Evolutionary conservation across 1,284 basidiomycete genomes (phyloP).

Genomic region (Leccinum subatratum): DNA sequence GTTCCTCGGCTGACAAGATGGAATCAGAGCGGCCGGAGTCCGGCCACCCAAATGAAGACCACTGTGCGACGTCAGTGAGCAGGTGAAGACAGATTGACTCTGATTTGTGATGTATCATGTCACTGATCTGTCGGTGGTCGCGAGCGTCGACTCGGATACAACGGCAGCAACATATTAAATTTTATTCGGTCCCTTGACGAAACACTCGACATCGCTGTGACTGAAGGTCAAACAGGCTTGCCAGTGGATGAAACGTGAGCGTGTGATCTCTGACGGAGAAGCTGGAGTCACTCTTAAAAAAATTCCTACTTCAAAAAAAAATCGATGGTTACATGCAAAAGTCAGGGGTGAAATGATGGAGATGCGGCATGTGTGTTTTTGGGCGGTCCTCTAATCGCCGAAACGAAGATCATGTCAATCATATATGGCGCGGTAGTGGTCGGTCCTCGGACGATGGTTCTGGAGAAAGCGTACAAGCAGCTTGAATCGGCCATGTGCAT

Average conservation of each 20-base stretch:
- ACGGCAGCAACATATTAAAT: not conserved
- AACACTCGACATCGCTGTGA: not conserved
- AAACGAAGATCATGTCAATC: not conserved
- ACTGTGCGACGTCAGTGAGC: not conserved
- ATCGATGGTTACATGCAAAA: slow-evolving; percentile 3
- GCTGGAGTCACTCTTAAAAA: not conserved
- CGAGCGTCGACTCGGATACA: not conserved
- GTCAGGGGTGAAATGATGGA: slow-evolving; percentile 1
- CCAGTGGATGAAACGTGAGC: not conserved
- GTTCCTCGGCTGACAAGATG: not conserved
- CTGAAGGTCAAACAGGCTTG: not conserved
- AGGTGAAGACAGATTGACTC: not conserved
- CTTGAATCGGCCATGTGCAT: not conserved
- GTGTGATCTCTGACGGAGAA: not conserved
- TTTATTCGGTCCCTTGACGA: not conserved
- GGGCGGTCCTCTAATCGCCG: not conserved
- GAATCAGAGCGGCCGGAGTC: not conserved
- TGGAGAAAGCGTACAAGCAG: not conserved
- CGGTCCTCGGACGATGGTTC: not conserved
- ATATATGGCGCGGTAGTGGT: not conserved
- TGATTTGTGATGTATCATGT: not conserved
- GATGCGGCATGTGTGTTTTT: not conserved
- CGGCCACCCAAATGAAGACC: not conserved
- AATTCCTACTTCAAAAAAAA: not conserved
- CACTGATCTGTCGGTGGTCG: not conserved